These are phyloP conservation scores for Albophoma yamanashiensis DNA, from an alignment of 2,329 filamentous ascomycete genomes.

Conservation along the genomic window DNA sequence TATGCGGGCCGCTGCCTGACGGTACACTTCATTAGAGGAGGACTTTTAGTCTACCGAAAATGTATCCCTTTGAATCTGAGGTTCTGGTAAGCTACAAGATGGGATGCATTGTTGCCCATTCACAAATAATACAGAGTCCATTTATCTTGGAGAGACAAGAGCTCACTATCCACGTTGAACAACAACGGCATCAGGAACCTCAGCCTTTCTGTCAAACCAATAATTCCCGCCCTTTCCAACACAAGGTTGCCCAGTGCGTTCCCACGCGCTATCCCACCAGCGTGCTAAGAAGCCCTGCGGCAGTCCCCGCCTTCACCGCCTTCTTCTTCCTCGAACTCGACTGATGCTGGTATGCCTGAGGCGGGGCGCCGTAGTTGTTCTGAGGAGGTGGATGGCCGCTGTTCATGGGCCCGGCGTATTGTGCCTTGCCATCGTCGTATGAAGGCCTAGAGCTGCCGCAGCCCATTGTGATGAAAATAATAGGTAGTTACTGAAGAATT, in stretches of 20 bases:
- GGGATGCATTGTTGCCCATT: background rate
- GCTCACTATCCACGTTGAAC: background rate
- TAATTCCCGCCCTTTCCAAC: background rate
- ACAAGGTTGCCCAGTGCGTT: background rate
- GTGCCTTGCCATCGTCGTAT: background rate
- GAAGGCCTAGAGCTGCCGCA: background rate
- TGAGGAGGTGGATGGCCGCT: background rate
- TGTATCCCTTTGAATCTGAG: background rate
- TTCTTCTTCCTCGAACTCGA: background rate
- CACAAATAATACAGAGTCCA: background rate
- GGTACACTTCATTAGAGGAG: no score
- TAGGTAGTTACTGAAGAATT: background rate
- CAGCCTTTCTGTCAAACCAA: background rate
- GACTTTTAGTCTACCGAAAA: background rate
- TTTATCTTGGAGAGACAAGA: background rate
- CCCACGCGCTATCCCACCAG: background rate
- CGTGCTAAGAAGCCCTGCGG: background rate
- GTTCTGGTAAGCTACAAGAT: background rate
- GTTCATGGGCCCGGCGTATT: background rate
- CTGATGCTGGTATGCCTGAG: background rate
- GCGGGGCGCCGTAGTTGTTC: background rate
- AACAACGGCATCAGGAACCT: background rate
- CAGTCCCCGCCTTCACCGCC: background rate
- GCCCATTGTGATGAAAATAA: background rate
- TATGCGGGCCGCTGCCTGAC: no score